Evolutionary conservation across 2,329 filamentous ascomycete species (phyloP).

Genomic region (Ceratocystis cubensis): DNA sequence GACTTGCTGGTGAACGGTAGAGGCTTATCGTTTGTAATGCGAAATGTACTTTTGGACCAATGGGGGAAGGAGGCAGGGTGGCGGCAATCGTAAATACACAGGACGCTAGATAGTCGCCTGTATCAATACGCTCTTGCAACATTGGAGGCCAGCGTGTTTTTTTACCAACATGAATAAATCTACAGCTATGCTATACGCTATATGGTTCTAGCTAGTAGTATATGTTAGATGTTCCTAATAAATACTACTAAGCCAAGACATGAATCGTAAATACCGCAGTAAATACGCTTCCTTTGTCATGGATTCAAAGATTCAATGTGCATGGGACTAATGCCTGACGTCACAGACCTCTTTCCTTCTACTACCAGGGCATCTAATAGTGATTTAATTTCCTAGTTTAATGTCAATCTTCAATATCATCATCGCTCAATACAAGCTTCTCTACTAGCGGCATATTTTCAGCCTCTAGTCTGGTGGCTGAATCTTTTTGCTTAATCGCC

Average conservation of each 20-base stretch:
- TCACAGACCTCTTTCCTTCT: background rate
- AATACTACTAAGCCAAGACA: background rate
- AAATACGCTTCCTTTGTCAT: background rate
- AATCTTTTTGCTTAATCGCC: slow-evolving; percentile 29
- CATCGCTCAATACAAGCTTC: slow-evolving; percentile 63
- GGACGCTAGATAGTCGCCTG: background rate
- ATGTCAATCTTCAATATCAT: slow-evolving; percentile 65
- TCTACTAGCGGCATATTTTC: slow-evolving; percentile 38
- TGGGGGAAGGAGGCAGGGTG: background rate
- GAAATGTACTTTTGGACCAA: background rate
- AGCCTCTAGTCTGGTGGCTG: slow-evolving; percentile 27
- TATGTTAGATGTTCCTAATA: background rate
- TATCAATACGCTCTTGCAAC: slow-evolving; percentile 9
- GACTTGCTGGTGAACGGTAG: slow-evolving; percentile 59
- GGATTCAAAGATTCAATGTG: background rate
- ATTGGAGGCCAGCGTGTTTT: background rate
- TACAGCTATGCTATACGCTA: background rate
- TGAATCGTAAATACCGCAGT: background rate
- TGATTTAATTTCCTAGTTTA: background rate
- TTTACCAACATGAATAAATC: background rate
- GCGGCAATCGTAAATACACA: background rate
- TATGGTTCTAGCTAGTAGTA: background rate
- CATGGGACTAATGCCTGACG: background rate
- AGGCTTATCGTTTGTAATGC: background rate
- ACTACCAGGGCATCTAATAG: too few species aligned